Conservation (phyloP, 108 stramenopile genomes). For the Pseudonitzschia delicatissima region DNA sequence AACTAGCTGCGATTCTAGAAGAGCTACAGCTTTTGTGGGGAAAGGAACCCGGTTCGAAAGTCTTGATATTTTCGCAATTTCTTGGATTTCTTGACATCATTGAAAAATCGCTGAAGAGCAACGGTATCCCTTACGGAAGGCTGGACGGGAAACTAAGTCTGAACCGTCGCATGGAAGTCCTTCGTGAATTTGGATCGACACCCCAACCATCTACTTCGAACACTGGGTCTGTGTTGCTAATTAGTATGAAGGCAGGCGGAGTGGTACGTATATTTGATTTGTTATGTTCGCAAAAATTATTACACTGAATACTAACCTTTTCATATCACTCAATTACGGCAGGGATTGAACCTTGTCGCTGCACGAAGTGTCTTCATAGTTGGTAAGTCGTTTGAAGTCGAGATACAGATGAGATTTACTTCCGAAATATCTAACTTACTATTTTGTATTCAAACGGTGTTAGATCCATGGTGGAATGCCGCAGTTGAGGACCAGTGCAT, state of each 20-base stretch:
- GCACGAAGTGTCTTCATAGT: constrained; percentile 72
- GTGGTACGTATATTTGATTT: constrained; percentile 23
- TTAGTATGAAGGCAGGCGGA: constrained; percentile 82
- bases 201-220: background rate
- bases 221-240: constrained; percentile 67
- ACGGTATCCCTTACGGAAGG: constrained; percentile 47
- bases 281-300: background rate
- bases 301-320: background rate
- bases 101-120: constrained; percentile 31
- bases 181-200: constrained; percentile 59
- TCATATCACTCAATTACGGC: background rate
- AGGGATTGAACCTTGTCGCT: constrained; percentile 71
- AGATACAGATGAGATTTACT: background rate
- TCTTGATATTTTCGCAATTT: constrained; percentile 80
- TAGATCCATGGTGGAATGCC: constrained; percentile 88
- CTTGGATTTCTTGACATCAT: constrained; percentile 79
- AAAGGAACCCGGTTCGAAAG: constrained; percentile 70
- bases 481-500: constrained; percentile 76
- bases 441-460: background rate
- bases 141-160: constrained; percentile 76
- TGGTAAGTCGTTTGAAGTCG: background rate
- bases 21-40: constrained; percentile 75
- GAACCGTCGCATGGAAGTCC: constrained; percentile 58
- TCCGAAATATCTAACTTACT: background rate
- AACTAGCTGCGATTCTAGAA: constrained; percentile 60